These are phyloP conservation scores for Neurospora sp. DNA, from an alignment of 2,329 filamentous ascomycete genomes.

Conservation along the genomic window DNA sequence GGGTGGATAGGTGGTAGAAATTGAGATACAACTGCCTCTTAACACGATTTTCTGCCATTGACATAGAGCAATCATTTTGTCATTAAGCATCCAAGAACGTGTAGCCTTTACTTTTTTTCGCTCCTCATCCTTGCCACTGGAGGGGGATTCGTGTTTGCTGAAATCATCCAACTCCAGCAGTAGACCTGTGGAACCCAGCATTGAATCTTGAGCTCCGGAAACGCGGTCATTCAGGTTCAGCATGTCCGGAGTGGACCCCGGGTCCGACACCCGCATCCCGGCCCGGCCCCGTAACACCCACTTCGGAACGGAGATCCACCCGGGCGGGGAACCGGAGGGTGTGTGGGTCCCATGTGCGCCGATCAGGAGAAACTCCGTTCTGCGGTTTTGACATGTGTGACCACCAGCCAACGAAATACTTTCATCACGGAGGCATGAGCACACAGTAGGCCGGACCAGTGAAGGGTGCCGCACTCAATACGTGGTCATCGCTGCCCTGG, in stretches of 20 bases:
- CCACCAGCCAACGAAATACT: not conserved
- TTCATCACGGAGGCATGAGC: not conserved
- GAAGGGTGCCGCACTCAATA: not conserved
- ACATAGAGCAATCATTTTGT: not conserved
- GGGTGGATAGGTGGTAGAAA: not conserved
- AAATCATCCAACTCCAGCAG: not conserved
- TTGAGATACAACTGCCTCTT: not conserved
- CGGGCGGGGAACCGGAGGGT: not conserved
- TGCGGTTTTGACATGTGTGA: not conserved
- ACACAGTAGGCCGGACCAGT: not conserved
- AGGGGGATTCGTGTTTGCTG: not conserved
- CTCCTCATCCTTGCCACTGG: not conserved
- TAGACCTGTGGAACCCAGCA: not conserved
- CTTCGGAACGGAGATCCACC: not conserved
- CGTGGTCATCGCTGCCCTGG: not conserved
- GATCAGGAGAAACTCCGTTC: not conserved
- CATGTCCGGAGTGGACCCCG: not conserved
- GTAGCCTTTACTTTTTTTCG: not conserved
- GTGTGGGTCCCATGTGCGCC: not conserved
- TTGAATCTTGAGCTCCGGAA: not conserved
- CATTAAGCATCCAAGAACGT: not conserved
- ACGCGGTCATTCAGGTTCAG: not conserved
- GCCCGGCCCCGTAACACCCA: not conserved
- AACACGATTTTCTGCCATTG: not conserved
- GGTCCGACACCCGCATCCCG: not conserved